Percentiles rank a stretch among this genome's conserved stretches.
Conservation (phyloP, 2,329 filamentous ascomycete species). For the Arthrobotrys conoides region DNA sequence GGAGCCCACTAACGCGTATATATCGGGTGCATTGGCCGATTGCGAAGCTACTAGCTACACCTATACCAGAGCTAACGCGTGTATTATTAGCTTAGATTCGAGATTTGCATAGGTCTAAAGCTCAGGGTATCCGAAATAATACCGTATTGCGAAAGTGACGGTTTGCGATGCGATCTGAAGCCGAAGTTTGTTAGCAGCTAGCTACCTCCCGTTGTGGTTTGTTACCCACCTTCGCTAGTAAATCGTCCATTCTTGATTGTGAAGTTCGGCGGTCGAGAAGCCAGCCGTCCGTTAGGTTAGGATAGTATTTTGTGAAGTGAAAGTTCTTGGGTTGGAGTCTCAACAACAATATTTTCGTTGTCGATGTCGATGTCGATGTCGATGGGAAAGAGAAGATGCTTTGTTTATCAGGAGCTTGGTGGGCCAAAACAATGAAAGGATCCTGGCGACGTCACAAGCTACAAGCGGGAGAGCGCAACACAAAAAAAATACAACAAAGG, state of each 20-base stretch:
- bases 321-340: not conserved
- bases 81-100: slow-evolving; percentile 19
- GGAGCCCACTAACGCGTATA: slow-evolving; percentile 62
- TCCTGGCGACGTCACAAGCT: slow-evolving; percentile 38
- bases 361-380: not conserved
- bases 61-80: slow-evolving; percentile 63
- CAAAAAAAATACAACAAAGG: slow-evolving; percentile 45
- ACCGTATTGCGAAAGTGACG: slow-evolving; percentile 60
- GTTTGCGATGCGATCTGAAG: slow-evolving; percentile 60
- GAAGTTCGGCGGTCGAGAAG: not conserved
- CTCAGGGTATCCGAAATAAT: not conserved
- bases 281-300: not conserved
- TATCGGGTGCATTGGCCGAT: slow-evolving; percentile 63
- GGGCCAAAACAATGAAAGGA: slow-evolving; percentile 36
- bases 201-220: slow-evolving; percentile 5
- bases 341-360: no score
- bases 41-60: slow-evolving; percentile 64
- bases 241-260: slow-evolving; percentile 52
- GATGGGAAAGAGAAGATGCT: slow-evolving; percentile 13
- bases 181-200: slow-evolving; percentile 26
- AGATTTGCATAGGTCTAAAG: not conserved
- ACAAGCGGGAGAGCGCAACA: slow-evolving; percentile 16
- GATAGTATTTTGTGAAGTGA: not conserved
- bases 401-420: slow-evolving; percentile 30
- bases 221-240: slow-evolving; percentile 59